These are phyloP conservation scores for Starmerella scarabaei DNA, from an alignment of 805 yeast genomes.

Conservation along the genomic window DNA sequence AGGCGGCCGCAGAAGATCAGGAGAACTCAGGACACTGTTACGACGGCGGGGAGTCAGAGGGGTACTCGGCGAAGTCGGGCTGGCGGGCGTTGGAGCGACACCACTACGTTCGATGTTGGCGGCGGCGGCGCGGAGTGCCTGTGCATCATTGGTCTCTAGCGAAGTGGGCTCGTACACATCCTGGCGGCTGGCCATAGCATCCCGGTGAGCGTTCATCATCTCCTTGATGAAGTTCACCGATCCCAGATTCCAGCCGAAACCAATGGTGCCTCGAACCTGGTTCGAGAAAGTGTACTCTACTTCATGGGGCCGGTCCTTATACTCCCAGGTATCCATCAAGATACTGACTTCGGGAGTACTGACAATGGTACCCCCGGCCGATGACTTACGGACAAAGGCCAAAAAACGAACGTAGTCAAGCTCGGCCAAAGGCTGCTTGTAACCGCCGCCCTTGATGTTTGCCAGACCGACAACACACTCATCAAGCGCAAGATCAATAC, in stretches of 20 bases:
- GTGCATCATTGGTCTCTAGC: not conserved
- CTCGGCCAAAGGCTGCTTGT: conserved; percentile 35
- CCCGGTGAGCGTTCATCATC: conserved; percentile 71
- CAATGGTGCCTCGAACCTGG: conserved; percentile 78
- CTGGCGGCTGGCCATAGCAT: conserved; percentile 18
- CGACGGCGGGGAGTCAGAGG: not conserved
- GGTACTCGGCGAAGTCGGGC: not conserved
- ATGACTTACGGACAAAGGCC: conserved; percentile 37
- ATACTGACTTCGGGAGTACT: conserved; percentile 65
- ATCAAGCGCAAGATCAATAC: conserved; percentile 45
- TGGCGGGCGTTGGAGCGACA: not conserved
- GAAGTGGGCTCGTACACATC: conserved; percentile 1
- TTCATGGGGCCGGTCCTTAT: conserved; percentile 28
- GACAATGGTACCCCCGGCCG: conserved; percentile 69
- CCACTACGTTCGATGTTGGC: conserved; percentile 6
- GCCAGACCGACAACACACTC: conserved; percentile 60
- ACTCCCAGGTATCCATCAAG: conserved; percentile 64
- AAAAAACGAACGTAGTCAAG: conserved; percentile 45
- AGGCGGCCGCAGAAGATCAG: not conserved
- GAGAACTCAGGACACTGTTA: not conserved
- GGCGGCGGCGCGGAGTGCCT: conserved; percentile 10
- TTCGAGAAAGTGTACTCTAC: conserved; percentile 60
- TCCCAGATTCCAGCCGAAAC: conserved; percentile 87
- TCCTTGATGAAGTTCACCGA: conserved; percentile 80
- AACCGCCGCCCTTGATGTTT: conserved; percentile 34